Evolutionary conservation across 257 asterid species (phyloP).

Genomic region (Parsonsia alboflavescens): DNA sequence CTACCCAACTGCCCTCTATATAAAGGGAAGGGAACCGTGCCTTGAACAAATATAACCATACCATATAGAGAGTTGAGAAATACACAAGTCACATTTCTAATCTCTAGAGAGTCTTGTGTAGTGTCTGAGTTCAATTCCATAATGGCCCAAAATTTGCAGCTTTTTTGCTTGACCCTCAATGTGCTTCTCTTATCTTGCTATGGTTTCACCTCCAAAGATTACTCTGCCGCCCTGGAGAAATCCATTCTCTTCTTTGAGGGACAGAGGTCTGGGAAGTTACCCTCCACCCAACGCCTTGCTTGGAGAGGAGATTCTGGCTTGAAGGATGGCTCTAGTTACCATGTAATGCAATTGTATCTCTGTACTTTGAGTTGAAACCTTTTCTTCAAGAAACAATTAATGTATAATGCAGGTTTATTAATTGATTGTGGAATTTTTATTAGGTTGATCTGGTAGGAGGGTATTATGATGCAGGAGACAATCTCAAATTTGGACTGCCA

Average conservation of each 20-base stretch:
- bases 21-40: constrained; percentile 12
- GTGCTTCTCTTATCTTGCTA: constrained; percentile 20
- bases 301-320: constrained; percentile 78
- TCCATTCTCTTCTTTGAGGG: constrained; percentile 74
- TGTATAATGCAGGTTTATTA: neutral
- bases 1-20: constrained; percentile 36
- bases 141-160: constrained; percentile 29
- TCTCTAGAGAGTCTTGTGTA: neutral
- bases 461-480: constrained; percentile 87
- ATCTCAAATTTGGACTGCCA: constrained; percentile 74
- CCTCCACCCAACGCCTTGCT: constrained; percentile 40
- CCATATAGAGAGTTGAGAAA: neutral
- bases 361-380: neutral
- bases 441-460: constrained; percentile 86
- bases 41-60: neutral
- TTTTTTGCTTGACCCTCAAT: constrained; percentile 22
- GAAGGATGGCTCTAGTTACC: constrained; percentile 61
- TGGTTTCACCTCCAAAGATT: constrained; percentile 61
- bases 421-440: neutral
- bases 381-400: neutral
- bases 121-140: neutral
- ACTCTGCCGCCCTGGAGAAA: constrained; percentile 56
- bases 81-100: neutral
- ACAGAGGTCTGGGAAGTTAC: constrained; percentile 76
- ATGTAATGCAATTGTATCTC: constrained; percentile 28